A percentile compares a stretch with the other conserved stretches of the same genome.
Conservation (phyloP, 176 grass and related monocot species). For the Oryza meridionalis region DNA sequence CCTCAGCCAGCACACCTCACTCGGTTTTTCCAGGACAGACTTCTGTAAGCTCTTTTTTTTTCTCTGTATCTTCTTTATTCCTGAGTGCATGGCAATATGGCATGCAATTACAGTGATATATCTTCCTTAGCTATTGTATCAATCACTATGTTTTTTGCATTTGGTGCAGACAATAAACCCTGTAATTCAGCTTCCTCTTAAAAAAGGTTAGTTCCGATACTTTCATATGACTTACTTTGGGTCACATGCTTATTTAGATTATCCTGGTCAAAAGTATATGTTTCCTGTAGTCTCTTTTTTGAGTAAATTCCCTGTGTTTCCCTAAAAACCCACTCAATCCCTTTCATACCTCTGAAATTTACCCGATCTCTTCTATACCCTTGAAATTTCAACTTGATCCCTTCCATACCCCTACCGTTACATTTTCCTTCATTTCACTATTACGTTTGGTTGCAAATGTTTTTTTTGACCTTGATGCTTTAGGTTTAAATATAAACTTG, state of each 20-base stretch:
- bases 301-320: no score
- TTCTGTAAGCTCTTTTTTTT: conserved; percentile 49
- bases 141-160: conserved; percentile 5
- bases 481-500: no score
- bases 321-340: no score
- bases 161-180: conserved; percentile 52
- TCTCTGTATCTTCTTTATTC: conserved; percentile 27
- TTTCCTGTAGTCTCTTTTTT: neutral
- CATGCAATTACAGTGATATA: neutral
- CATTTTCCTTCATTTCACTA: no score
- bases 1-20: conserved; percentile 37
- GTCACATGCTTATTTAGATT: neutral
- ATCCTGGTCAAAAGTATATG: neutral
- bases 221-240: conserved; percentile 4
- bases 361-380: no score
- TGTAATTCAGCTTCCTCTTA: conserved; percentile 35
- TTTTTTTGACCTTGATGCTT: no score
- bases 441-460: no score
- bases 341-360: no score
- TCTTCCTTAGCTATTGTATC: conserved; percentile 20
- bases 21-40: conserved; percentile 2
- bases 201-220: conserved; percentile 55
- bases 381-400: no score
- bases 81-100: conserved; percentile 36
- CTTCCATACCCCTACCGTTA: no score